Evolutionary conservation across 129 eudicot genomes (phyloP).

Genomic region (Pittosporum tobira): DNA sequence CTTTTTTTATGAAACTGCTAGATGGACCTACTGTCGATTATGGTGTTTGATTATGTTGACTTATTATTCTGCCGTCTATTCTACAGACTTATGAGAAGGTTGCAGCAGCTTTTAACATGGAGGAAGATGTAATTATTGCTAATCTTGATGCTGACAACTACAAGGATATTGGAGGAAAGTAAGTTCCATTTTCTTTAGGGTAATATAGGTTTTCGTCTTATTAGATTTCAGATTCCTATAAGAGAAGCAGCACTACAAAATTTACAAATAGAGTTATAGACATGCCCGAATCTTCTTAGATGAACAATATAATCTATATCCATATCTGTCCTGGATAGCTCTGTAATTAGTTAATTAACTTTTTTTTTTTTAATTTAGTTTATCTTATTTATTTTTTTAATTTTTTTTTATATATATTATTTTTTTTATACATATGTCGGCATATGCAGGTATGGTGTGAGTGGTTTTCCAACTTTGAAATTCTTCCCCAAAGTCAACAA

Average conservation of each 20-base stretch:
- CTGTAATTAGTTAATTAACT: too few relatives aligned
- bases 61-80: slow-evolving; percentile 4
- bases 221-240: neutral
- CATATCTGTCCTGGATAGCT: too few relatives aligned
- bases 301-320: too few relatives aligned
- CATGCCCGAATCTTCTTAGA: neutral
- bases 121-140: slow-evolving; percentile 84
- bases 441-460: slow-evolving; percentile 46
- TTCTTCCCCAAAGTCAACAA: slow-evolving; percentile 81
- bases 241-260: too few relatives aligned
- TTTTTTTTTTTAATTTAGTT: too few relatives aligned
- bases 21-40: neutral
- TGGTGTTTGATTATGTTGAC: neutral
- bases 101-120: slow-evolving; percentile 75
- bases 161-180: slow-evolving; percentile 82
- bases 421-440: too few relatives aligned
- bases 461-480: slow-evolving; percentile 69
- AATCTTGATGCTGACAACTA: slow-evolving; percentile 88
- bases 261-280: too few relatives aligned
- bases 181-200: slow-evolving; percentile 15
- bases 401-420: too few relatives aligned
- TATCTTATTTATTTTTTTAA: too few relatives aligned
- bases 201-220: neutral
- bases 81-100: slow-evolving; percentile 78
- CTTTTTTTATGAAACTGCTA: neutral